Evolutionary conservation across 2,329 filamentous ascomycete species (phyloP), one percentile per base, ranked within the genome.

Genomic region (Ceratocystis cubensis): DNA sequence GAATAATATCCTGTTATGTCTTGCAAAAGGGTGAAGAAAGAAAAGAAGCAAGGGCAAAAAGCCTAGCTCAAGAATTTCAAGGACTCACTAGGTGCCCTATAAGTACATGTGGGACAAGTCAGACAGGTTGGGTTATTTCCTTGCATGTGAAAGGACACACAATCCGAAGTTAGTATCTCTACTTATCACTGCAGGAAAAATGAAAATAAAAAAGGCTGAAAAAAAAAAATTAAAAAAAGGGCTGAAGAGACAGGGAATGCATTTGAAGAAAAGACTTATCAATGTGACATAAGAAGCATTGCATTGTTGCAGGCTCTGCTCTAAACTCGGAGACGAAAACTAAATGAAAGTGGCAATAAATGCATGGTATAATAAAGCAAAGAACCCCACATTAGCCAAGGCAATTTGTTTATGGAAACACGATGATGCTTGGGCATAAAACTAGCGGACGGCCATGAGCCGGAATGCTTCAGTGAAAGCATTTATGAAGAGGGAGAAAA

Each of bases 391-490:
- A 20, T 20, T 3, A 15, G 56, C 17, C 25, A 17, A n/a, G 25
- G 56, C 28, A 4, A 37, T 59, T 59, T 59, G 56, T n/a, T 15
- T n/a, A 37, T 59, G 56, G 28, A 20, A 37, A 20, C 56, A 59
- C n/a, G 15, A 28, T n/a, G 48, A 53, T 53, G 48, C 48, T 22
- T 53, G 48, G 48, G 48, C 48, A 53, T 53, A 53, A 53, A 53
- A 53, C 25, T 3, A 22, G 48, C 1, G 56, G 56, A 6, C 17
- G 56, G 28, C 17, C 56, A 30, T 37, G 10, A 57, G 22, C 22
- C 10, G 17, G 8, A 30, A 20, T 59, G 56, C 13, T 59, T 59
- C 56, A 37, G 56, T 37, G 37, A n/a, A 20, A 6, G n/a, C 5
- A 15, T 6, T 20, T 53, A 37, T 28, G 17, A 37, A 59, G 56